Base-by-base conservation (phyloP, 345 rosid genomes). In the Populus tremula region DNA sequence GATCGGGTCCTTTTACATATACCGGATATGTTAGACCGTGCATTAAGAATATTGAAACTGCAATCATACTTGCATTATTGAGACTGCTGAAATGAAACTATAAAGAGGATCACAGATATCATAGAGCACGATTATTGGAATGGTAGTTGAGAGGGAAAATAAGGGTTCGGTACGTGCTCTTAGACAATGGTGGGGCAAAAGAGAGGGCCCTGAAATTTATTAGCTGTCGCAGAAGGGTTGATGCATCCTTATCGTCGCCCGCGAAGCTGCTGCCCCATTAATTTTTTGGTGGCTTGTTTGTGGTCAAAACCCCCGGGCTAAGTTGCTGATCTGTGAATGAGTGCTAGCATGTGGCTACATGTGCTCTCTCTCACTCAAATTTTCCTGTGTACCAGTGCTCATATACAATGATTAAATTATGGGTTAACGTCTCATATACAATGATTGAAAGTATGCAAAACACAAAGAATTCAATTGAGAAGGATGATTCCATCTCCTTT, bases 281-380 rank as follows among this genome's bases (percentile, higher is more conserved):
- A 59, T 54, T 20, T n/a, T 31, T 5, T 53, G 59, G 29, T 25
- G 20, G 27, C 27, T 38, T 21, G 50, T 53, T 31, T 61, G 69
- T n/a, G 69, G 80, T 49, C 70, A 35, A 71, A 33, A 33, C 5
- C 23, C 13, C 6, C 75, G 21, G 20, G 74, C 49, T 71, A 71
- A 25, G 41, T 53, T 53, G 72, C 45, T 23, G 27, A 27, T 27
- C 17, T 72, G 50, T 36, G 50, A 25, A 53, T 29, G 72, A 20
- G 67, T 35, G 67, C 66, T 18, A 38, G 20, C 81, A 53, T 45
- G 38, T 78, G 81, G 56, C 20, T 8, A 29, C 77, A 78, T 41
- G 68, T 78, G 81, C 31, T 36, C 18, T 33, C 23, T 23, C 20
- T 38, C 25, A 25, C 25, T 25, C 59, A 1, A 45, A 0, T 45